Base-by-base conservation (phyloP, 2,329 filamentous ascomycete genomes). In the Colletotrichum eleusines region DNA sequence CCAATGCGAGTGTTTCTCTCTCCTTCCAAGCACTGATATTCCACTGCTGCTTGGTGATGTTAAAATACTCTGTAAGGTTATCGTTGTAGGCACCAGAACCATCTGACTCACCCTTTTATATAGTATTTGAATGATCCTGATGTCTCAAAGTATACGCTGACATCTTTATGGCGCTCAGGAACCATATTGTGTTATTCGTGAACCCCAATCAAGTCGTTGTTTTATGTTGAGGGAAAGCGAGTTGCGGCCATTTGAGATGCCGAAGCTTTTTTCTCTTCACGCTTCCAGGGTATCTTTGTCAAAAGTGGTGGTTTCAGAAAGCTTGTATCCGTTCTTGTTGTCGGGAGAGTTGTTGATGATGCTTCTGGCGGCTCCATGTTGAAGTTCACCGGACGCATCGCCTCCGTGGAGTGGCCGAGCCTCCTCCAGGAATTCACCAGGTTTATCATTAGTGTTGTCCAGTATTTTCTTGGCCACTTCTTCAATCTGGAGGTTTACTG, bases 401-500 rank as follows among this genome's bases (percentile, higher is more conserved):
- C 7, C 38, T 6, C 16, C 55, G 5, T 18, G 26, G 23, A 11
- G 38, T 18, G 14, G 18, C 20, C 6, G 7, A 44, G 35, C 33
- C 26, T 53, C 42, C 7, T 53, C 42, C 7, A 55, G 12, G n/a
- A 50, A 63, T 7, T 16, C 38, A 9, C 51, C 62, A 6, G n/a
- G 40, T 44, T 61, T n/a, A 18, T 72, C 33, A 8, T 66, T 26
- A 18, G 46, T 26, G 9, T 48, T 44, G 8, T 54, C 31, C 3
- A 72, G 28, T 14, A 72, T 44, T 5, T 63, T 28, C 20, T 58
- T 44, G 35, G 40, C 18, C 1, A 11, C 66, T 7, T 59, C 31
- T 9, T 67, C 67, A 48, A 59, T 55, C 23, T 53, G 42, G 20
- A 72, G 33, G 23, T 59, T 33, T 16, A 18, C 46, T 14, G 63